Evolutionary conservation across 768 basidiomycete genomes (phyloP), one percentile per base, ranked within the genome.

Genomic region (Podaxis carcinomalis): DNA sequence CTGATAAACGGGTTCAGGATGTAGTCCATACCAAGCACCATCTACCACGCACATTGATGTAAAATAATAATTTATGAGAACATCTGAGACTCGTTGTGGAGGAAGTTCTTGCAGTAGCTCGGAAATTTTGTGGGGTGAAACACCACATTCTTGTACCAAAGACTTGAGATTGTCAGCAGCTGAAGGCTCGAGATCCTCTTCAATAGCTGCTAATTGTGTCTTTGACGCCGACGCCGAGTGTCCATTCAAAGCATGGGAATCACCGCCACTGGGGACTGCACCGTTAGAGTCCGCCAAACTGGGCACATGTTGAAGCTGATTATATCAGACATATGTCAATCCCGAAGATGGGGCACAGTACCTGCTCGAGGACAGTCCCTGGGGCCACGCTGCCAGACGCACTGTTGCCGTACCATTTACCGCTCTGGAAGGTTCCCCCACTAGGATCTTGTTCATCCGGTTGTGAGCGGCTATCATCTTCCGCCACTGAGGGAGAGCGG

Each of bases 61-160:
- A 69, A 93, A 93, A 66, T 92, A 95, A 71, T 90, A 87, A 68
- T 95, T 88, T 62, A 96, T 79, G 21, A 96, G 84, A 32, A 84
- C 84, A 66, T 92, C 87, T 3, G 90, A 88, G 25, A 88, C 80
- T 55, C 84, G 78, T 57, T 83, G 83, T 4, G 91, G 89, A 50
- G 95, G 95, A 47, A 98, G 80, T 66, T 96, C 94, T 69, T 92
- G 87, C 19, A 95, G 78, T 9, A 98, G 83, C 69, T 96, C 95
- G 1, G 89, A 86, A 49, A 98, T 87, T 73, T 94, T 94, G 63
- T 93, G 90, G 1, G 94, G 92, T 16, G 89, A 85, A 39, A 95
- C 92, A 5, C 95, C 95, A 71, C 92, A 98, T 71, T 98, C 94
- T 72, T 91, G 89, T 39, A 96, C 88, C 37, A 98, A 80, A 49